phyloP scores from a whole-genome alignment of 179 eudicot species.

The Amaranthus tricolor region DNA sequence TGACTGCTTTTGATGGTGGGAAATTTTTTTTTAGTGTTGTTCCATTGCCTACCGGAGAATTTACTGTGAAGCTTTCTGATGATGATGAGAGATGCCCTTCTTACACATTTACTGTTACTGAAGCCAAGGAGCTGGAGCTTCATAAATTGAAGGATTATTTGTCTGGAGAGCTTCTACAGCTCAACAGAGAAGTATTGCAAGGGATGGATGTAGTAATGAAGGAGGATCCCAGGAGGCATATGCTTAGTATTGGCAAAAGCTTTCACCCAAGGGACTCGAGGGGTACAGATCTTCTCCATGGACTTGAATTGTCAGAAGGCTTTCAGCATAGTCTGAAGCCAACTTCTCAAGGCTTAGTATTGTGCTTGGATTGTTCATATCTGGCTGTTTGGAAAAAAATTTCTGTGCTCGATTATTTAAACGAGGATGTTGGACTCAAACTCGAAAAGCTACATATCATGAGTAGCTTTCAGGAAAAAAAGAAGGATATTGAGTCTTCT shows the following conservation, averaged over 20 bases:
- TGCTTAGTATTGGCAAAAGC: constrained; percentile 49
- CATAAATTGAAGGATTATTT: constrained; percentile 54
- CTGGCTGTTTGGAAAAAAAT: constrained; percentile 52
- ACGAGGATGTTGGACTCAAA: constrained; percentile 26
- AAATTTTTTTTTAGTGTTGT: constrained; percentile 58
- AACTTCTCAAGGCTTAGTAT: constrained; percentile 54
- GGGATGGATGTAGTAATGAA: constrained; percentile 70
- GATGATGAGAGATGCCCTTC: constrained; percentile 31
- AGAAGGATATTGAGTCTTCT: constrained; percentile 24
- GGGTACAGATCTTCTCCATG: constrained; percentile 22
- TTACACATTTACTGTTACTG: constrained; percentile 37
- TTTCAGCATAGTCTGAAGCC: constrained; percentile 57
- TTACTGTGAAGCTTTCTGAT: constrained; percentile 45
- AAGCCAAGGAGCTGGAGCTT: constrained; percentile 45
- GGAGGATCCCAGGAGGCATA: constrained; percentile 52
- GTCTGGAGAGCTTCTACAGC: constrained; percentile 29
- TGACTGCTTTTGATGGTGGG: constrained; percentile 69
- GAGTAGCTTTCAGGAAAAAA: constrained; percentile 1
- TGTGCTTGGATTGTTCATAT: constrained; percentile 66
- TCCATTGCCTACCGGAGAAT: constrained; percentile 42
- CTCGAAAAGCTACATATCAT: constrained; percentile 25
- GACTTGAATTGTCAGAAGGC: constrained; percentile 55
- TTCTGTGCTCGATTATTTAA: constrained; percentile 52
- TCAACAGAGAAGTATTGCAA: constrained; percentile 68
- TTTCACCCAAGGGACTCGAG: constrained; percentile 30